These are phyloP conservation scores for Aspergillus sp. DNA, from an alignment of 2,329 filamentous ascomycete species.

Conservation along the genomic window DNA sequence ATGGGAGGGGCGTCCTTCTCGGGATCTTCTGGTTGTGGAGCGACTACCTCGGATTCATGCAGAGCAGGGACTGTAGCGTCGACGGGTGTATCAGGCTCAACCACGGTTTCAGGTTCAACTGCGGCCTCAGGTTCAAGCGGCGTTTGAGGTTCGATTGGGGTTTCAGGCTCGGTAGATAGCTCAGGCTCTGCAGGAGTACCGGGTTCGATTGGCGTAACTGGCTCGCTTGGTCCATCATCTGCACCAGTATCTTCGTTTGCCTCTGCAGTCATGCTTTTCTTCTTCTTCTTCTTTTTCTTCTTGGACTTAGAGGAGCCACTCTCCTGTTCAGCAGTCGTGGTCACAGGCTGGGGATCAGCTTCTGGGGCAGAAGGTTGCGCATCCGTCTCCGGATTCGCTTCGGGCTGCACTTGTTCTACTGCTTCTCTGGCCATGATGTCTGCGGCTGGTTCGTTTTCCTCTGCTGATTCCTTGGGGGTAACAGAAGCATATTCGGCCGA, in stretches of 20 bases:
- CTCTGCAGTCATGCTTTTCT: conserved; percentile 28
- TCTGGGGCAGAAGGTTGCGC: not conserved
- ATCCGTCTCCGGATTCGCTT: not conserved
- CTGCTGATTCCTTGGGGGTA: not conserved
- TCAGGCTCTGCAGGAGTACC: not conserved
- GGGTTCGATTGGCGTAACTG: not conserved
- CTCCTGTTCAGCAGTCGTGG: conserved; percentile 14
- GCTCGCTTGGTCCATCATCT: not conserved
- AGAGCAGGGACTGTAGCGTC: not conserved
- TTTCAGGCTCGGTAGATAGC: not conserved
- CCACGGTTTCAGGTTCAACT: not conserved
- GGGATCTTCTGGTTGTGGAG: conserved; percentile 15
- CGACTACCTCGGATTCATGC: not conserved
- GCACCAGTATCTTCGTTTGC: conserved; percentile 23
- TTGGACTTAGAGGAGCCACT: conserved; percentile 22
- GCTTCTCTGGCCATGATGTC: not conserved
- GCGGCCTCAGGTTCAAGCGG: not conserved
- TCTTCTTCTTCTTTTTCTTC: conserved; percentile 42
- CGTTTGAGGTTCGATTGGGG: not conserved
- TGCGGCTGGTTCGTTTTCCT: not conserved
- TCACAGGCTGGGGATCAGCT: conserved; percentile 5
- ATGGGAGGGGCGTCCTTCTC: conserved; percentile 30
- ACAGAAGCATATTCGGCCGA: not conserved
- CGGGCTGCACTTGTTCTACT: not conserved
- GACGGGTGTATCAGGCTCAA: not conserved